Conservation (phyloP, 164 flowering plant species). For the Euptelea pleiosperma region DNA sequence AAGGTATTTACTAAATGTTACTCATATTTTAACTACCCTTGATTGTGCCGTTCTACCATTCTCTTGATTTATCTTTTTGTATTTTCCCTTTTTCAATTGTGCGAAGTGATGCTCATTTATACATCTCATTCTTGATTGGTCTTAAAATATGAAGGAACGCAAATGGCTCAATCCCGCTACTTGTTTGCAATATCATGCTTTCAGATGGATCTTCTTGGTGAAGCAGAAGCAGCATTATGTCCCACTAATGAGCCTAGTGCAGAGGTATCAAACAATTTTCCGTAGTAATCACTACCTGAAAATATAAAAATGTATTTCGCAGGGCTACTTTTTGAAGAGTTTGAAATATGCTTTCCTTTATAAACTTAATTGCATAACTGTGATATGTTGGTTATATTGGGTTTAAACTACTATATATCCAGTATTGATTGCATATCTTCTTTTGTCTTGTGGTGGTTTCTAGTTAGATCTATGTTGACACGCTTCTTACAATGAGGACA, state of each 20-base stretch:
- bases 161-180: conserved; percentile 92
- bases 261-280: conserved; percentile 47
- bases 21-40: neutral
- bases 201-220: conserved; percentile 88
- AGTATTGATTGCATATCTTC: neutral
- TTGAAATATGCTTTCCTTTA: neutral
- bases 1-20: conserved; percentile 45
- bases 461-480: conserved; percentile 1
- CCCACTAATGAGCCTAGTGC: conserved; percentile 63
- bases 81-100: neutral
- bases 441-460: neutral
- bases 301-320: too few relatives aligned
- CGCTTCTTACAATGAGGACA: neutral
- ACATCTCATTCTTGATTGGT: conserved; percentile 15
- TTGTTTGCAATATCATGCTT: conserved; percentile 97
- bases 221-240: conserved; percentile 82
- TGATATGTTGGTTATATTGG: neutral
- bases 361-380: neutral
- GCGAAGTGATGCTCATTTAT: conserved; percentile 13
- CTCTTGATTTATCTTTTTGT: neutral
- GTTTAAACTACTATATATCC: neutral
- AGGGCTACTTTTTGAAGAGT: neutral
- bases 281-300: neutral
- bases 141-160: conserved; percentile 59
- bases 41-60: neutral